Conservation (phyloP, 495 filamentous ascomycete genomes). For the Apiosordaria backusii region DNA sequence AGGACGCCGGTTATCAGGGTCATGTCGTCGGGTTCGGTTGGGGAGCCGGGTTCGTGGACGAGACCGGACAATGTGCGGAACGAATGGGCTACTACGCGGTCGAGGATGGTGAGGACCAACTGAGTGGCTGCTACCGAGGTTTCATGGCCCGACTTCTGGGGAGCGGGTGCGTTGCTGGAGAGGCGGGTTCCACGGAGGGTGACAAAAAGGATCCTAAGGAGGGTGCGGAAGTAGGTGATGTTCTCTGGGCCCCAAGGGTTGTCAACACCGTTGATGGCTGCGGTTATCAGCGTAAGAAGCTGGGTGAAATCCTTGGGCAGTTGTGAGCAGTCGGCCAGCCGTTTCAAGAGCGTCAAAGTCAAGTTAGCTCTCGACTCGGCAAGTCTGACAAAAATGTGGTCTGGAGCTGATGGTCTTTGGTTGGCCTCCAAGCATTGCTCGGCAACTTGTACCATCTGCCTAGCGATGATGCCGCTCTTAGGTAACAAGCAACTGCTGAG, state of each 20-base stretch:
- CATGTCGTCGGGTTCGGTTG: constrained; percentile 65
- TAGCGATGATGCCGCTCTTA: constrained; percentile 56
- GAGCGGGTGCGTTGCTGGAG: constrained; percentile 22
- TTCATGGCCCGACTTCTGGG: constrained; percentile 24
- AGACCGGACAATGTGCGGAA: constrained; percentile 73
- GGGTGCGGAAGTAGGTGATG: constrained; percentile 71
- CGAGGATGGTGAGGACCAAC: constrained; percentile 67
- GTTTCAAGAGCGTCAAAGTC: constrained; percentile 70
- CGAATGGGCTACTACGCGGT: constrained; percentile 72
- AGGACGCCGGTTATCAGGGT: constrained; percentile 85
- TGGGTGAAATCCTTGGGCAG: constrained; percentile 56
- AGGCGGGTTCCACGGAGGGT: constrained; percentile 57
- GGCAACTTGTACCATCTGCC: constrained; percentile 63
- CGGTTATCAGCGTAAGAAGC: constrained; percentile 64
- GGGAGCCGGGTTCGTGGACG: constrained; percentile 57
- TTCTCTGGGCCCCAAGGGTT: constrained; percentile 60
- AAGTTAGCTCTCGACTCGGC: constrained; percentile 70
- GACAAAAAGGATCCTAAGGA: constrained; percentile 83
- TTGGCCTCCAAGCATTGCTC: constrained; percentile 71
- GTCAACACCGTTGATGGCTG: constrained; percentile 59
- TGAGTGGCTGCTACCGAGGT: constrained; percentile 41
- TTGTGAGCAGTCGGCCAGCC: constrained; percentile 62
- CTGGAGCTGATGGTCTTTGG: constrained; percentile 58
- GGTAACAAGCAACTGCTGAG: constrained; percentile 65
- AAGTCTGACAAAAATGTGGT: constrained; percentile 68